A percentile compares a stretch with the other conserved stretches of the same genome.
Conservation (phyloP, 164 flowering plant genomes). For the Cinnamomum micranthum region DNA sequence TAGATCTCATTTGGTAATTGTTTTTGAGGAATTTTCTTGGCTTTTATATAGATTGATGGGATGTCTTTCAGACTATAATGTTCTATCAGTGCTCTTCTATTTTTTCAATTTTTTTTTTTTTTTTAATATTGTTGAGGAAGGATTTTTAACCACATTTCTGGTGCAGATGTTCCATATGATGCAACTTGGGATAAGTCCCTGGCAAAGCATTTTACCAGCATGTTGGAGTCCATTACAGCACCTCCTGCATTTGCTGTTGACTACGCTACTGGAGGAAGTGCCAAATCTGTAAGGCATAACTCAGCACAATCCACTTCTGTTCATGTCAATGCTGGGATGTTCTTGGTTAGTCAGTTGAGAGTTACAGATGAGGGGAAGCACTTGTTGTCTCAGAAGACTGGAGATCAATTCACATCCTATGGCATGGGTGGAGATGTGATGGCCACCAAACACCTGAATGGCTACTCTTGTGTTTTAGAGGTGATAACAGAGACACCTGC, state of each 20-base stretch:
- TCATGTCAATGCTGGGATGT: slow-evolving; percentile 59
- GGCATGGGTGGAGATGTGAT: slow-evolving; percentile 16
- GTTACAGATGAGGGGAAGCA: slow-evolving; percentile 23
- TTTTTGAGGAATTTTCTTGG: not conserved
- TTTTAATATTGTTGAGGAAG: too few relatives aligned
- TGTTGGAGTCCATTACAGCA: slow-evolving; percentile 53
- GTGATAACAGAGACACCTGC: slow-evolving; percentile 18
- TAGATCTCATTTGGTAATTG: slow-evolving; percentile 4
- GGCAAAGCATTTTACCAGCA: slow-evolving; percentile 32
- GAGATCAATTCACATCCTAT: slow-evolving; percentile 29
- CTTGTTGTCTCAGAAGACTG: slow-evolving; percentile 36
- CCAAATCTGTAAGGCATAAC: slow-evolving; percentile 26
- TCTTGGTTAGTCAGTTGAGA: slow-evolving; percentile 21
- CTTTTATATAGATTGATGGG: too few relatives aligned
- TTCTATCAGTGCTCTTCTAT: not conserved
- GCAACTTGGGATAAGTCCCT: slow-evolving; percentile 23
- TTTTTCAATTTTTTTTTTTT: too few relatives aligned
- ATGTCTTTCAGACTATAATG: too few relatives aligned
- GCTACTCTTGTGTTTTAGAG: slow-evolving; percentile 1
- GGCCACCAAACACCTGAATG: not conserved
- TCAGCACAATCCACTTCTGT: slow-evolving; percentile 33
- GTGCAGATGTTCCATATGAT: slow-evolving; percentile 38
- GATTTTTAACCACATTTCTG: not conserved
- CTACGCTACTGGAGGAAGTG: slow-evolving; percentile 35
- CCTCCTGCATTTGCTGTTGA: slow-evolving; percentile 66